A percentile compares a stretch with the other conserved stretches of the same genome.
phyloP scores from a whole-genome alignment of 83 land plant species.

The Isoetes engelmannii region DNA sequence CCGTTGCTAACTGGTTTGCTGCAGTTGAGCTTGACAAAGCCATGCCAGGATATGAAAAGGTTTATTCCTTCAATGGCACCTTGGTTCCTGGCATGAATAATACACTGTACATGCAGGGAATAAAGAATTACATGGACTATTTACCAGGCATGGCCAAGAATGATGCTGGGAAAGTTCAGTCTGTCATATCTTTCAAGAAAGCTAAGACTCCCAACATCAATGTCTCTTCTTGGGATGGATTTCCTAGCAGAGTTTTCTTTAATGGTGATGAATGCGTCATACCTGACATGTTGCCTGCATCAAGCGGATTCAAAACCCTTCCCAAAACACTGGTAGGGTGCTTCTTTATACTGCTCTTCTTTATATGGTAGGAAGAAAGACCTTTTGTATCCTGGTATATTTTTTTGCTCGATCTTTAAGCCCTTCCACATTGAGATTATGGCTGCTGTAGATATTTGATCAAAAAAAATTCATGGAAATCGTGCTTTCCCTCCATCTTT shows the following conservation, averaged over 20 bases:
- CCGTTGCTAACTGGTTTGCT: slow-evolving; percentile 61
- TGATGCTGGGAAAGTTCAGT: slow-evolving; percentile 61
- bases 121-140: slow-evolving; percentile 42
- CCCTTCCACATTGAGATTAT: too few relatives aligned
- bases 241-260: slow-evolving; percentile 58
- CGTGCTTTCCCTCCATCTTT: too few relatives aligned
- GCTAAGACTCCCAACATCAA: slow-evolving; percentile 44
- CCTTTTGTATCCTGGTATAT: too few relatives aligned
- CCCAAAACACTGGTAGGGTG: too few relatives aligned
- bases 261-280: slow-evolving; percentile 86
- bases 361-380: too few relatives aligned
- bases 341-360: too few relatives aligned
- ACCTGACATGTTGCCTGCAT: slow-evolving; percentile 40
- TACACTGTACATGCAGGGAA: slow-evolving; percentile 62
- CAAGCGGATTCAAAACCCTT: too few relatives aligned
- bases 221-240: slow-evolving; percentile 49
- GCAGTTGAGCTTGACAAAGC: slow-evolving; percentile 54
- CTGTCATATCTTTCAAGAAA: slow-evolving; percentile 68
- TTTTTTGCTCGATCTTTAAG: too few relatives aligned
- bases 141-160: slow-evolving; percentile 18
- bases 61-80: slow-evolving; percentile 84
- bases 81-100: slow-evolving; percentile 23
- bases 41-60: slow-evolving; percentile 50
- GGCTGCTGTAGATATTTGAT: too few relatives aligned
- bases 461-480: too few relatives aligned